These are phyloP conservation scores for Sinapis alba DNA, from an alignment of 441 rosid species.

Conservation along the genomic window DNA sequence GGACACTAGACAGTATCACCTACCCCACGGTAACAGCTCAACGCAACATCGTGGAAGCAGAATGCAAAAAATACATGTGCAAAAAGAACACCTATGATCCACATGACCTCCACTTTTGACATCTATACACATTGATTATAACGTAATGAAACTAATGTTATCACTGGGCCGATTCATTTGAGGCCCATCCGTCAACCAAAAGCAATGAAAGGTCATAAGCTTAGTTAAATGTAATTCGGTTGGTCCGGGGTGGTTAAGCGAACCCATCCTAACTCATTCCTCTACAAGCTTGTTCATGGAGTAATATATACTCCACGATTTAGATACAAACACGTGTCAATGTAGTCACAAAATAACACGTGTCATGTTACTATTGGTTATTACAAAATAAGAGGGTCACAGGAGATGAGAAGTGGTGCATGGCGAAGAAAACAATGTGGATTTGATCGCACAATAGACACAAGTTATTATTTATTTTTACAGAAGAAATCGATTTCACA, in stretches of 20 bases:
- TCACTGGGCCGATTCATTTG: background rate
- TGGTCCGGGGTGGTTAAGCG: background rate
- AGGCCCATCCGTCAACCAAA: background rate
- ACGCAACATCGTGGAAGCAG: background rate
- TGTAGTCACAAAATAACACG: background rate
- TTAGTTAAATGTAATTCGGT: background rate
- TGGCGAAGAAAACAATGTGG: constrained; percentile 5
- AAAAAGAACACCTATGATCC: background rate
- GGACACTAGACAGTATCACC: background rate
- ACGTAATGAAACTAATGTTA: background rate
- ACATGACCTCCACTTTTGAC: background rate
- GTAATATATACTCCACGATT: background rate
- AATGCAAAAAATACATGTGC: background rate
- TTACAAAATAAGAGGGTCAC: background rate
- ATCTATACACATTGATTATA: no score
- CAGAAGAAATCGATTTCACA: background rate
- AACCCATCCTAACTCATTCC: background rate
- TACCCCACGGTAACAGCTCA: background rate
- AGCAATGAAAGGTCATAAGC: background rate
- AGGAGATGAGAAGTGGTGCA: background rate
- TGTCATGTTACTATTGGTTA: background rate
- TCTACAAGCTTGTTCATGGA: background rate
- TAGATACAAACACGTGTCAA: background rate
- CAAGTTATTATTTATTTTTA: background rate
- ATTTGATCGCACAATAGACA: background rate